Evolutionary conservation across 2,329 filamentous ascomycete species (phyloP), one percentile per base, ranked within the genome.

Genomic region (Nemania bipapillata): DNA sequence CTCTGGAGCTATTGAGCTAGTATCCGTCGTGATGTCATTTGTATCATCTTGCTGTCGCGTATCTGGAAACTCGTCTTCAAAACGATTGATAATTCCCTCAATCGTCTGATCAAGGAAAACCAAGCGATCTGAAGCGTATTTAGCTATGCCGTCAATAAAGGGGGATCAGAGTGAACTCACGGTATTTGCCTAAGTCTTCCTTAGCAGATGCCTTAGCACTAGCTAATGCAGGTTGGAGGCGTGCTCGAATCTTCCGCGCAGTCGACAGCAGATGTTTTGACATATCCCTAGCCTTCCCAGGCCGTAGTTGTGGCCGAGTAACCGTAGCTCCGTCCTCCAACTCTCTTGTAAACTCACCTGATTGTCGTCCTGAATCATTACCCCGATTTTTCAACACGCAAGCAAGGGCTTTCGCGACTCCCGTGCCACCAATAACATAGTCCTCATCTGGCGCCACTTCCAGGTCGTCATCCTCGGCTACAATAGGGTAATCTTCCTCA

Each of bases 1-100:
- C 58, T 77, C 73, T 4, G 71, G 71, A 8, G 49, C 64, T 8
- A 70, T 50, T 63, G 74, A 74, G 67, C 69, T 75, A 49, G 57
- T 65, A 49, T 75, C 74, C 1, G 75, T 72, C 6, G 71, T 55
- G n/a, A 74, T 72, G n/a, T 74, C 66, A 1, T 76, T 78, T 4
- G 75, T 69, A 22, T 75, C 76, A 40, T 77, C 72, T 15, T 75
- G 74, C 63, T 83, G 83, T 40, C 93, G 89, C 0, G 92, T 96
- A 77, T 98, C 95, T 0, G 96, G 96, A 75, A 94, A 98, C 80
- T 98, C 95, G 78, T 97, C 92, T 79, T 98, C 96, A 78, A 98
- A 99, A 30, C 96, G 91, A 78, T 93, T 90, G 76, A 98, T 98
- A 82, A 98, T 97, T 73, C 91, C 91, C 75, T 94, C 87, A 9